Evolutionary conservation across 345 rosid genomes (phyloP), one percentile per base, ranked within the genome.

Genomic region (Populus euphratica): DNA sequence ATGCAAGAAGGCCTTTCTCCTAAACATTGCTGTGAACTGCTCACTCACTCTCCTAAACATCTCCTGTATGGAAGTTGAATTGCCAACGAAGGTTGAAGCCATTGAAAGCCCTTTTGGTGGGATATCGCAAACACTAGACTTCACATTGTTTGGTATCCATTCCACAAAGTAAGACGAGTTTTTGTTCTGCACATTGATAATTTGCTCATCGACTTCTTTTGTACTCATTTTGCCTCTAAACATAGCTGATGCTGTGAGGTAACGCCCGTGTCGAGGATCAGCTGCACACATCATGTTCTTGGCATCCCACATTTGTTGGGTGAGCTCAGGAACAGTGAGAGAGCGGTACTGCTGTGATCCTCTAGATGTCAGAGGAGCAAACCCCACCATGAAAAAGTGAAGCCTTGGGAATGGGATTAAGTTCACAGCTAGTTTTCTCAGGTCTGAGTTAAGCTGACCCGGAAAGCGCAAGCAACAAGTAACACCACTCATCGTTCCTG

Each of bases 181-280:
- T 69, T 78, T 82, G 77, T 78, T 78, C 59, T 82, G 81, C 18
- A 78, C 81, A 64, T 75, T 78, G 72, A 75, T 78, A 70, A 82
- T 70, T 25, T 81, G 81, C 77, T 81, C 81, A 31, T 81, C 81
- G 0, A 81, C 84, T 70, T 81, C 83, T 79, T 85, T 54, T 12
- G 83, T 83, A 81, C 88, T 86, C 88, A 83, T 86, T 81, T 86
- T 86, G 43, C 88, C 88, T 64, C 74, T 69, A n/a, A 78, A 78
- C 81, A 73, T 67, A 3, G 77, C 77, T 21, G 73, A 78, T 73
- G 81, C 77, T 35, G 73, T 78, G 12, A 78, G 63, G 76, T 78
- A 78, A 23, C 73, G 68, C 5, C 81, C 77, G 20, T 73, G 72
- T 29, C 73, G 76, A 17, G 77, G 77, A 54, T 73, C 77, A 66